Base-by-base conservation (phyloP, 2,329 filamentous ascomycete genomes). In the Leptographium lundbergii region DNA sequence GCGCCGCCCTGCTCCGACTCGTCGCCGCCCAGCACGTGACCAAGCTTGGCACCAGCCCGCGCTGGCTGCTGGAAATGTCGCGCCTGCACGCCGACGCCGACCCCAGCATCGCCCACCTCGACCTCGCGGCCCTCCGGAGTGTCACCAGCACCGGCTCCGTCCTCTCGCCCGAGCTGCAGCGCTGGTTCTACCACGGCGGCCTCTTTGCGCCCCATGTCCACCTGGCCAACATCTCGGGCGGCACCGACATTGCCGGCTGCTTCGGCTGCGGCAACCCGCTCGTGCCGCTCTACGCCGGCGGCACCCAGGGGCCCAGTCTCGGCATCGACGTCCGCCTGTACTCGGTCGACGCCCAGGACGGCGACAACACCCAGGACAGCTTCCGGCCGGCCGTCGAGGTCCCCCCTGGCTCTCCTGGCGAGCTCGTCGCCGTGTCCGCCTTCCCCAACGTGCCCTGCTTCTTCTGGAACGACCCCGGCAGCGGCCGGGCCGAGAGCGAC, bases 121-220 rank as follows among this genome's bases (percentile, higher is more conserved):
- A 92, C 65, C 71, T 95, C 36, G 81, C 79, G 9, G 71, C 70
- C 6, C 74, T 95, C 29, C 73, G 74, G 32, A 70, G 76, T 3
- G 87, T 92, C 34, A 83, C 78, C 0, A 86, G 81, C 57, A 95
- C 89, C 0, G 89, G 89, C 4, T 92, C 92, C 88, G 88, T 94
- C 0, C 77, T 94, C 3, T 82, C 87, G 0, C 83, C 91, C 55
- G 81, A 86, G 47, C 74, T 89, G 39, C 92, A 91, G 67, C 84
- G 90, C 67, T 95, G 89, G 89, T 75, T 88, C 76, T 73, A 91
- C 68, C 85, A 89, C 64, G 72, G 42, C 76, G 9, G 88, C 77
- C 0, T 56, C 22, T 95, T 95, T 68, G 86, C 88, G 0, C 62
- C 75, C 0, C 73, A 76, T 53, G 80, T 85, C 0, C 88, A 90